These are phyloP conservation scores for Penicillium pulvis DNA, from an alignment of 495 filamentous ascomycete species.

Conservation along the genomic window DNA sequence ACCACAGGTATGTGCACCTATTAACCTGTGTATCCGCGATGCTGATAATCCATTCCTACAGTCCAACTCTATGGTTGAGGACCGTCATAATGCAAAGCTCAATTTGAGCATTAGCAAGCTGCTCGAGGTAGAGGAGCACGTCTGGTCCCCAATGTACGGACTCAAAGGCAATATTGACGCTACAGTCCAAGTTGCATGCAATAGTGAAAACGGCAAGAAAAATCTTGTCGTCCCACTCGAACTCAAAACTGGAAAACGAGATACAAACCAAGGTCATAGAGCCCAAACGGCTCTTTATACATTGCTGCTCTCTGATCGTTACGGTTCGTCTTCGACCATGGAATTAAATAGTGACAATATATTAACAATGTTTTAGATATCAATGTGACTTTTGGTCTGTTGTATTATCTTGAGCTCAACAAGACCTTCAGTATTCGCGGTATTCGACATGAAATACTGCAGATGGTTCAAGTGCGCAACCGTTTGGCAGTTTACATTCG, in stretches of 20 bases:
- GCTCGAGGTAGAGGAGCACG: conserved; percentile 93
- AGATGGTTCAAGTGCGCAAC: conserved; percentile 98
- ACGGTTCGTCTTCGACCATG: conserved; percentile 53
- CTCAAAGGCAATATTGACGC: conserved; percentile 98
- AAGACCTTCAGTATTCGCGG: conserved; percentile 82
- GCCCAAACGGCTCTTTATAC: conserved; percentile 96
- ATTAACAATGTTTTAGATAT: conserved; percentile 56
- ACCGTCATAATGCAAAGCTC: conserved; percentile 69
- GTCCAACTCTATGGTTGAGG: conserved; percentile 73
- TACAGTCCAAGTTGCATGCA: conserved; percentile 87
- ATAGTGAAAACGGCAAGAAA: conserved; percentile 61
- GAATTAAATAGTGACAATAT: neutral
- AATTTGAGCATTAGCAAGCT: conserved; percentile 88
- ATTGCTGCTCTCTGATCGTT: conserved; percentile 87
- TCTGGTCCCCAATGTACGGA: conserved; percentile 97
- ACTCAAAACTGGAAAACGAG: conserved; percentile 87
- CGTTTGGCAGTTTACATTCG: conserved; percentile 79
- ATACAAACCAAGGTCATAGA: conserved; percentile 72
- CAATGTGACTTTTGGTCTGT: conserved; percentile 80
- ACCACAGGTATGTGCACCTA: conserved; percentile 60
- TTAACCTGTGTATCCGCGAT: neutral
- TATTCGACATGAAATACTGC: conserved; percentile 80
- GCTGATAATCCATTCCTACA: conserved; percentile 31
- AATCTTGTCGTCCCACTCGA: conserved; percentile 89
- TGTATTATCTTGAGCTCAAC: conserved; percentile 92